Conservation (phyloP, 208 protist species). For the Porcisia hertigi region DNA sequence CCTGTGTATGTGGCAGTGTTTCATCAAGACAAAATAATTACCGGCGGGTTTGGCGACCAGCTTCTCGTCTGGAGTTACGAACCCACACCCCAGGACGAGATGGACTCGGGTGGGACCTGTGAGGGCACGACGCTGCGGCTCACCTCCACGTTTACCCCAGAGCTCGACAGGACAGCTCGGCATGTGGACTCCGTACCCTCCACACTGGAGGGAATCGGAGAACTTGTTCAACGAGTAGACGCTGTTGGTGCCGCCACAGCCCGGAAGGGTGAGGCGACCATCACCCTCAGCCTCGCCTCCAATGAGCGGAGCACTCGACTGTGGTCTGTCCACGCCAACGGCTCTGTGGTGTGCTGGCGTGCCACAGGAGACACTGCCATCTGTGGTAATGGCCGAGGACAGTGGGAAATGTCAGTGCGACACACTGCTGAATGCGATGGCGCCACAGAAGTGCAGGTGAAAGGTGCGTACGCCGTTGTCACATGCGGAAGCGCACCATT, state of each 20-base stretch:
- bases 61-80: conserved; percentile 68
- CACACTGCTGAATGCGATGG: conserved; percentile 53
- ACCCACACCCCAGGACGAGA: conserved; percentile 7
- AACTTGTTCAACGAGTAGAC: conserved; percentile 33
- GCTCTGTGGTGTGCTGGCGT: conserved; percentile 74
- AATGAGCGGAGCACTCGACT: conserved; percentile 52
- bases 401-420: conserved; percentile 66
- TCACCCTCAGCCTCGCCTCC: conserved; percentile 56
- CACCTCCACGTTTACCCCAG: conserved; percentile 33
- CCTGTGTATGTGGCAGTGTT: conserved; percentile 75
- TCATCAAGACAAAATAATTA: conserved; percentile 73
- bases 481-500: conserved; percentile 50
- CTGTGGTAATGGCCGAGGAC: background rate
- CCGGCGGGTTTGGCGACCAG: conserved; percentile 65
- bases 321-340: conserved; percentile 72
- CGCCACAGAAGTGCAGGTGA: conserved; percentile 49
- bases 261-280: conserved; percentile 18
- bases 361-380: conserved; percentile 28
- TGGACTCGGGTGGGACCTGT: conserved; percentile 4
- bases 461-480: conserved; percentile 47
- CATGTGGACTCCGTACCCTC: background rate
- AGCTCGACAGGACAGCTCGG: conserved; percentile 5
- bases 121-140: conserved; percentile 23
- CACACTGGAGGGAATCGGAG: conserved; percentile 15
- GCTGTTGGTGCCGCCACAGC: conserved; percentile 20